Percentiles rank a stretch among this genome's conserved stretches.
phyloP scores from a whole-genome alignment of 768 basidiomycete genomes.

The Lactifluus rugatus region DNA sequence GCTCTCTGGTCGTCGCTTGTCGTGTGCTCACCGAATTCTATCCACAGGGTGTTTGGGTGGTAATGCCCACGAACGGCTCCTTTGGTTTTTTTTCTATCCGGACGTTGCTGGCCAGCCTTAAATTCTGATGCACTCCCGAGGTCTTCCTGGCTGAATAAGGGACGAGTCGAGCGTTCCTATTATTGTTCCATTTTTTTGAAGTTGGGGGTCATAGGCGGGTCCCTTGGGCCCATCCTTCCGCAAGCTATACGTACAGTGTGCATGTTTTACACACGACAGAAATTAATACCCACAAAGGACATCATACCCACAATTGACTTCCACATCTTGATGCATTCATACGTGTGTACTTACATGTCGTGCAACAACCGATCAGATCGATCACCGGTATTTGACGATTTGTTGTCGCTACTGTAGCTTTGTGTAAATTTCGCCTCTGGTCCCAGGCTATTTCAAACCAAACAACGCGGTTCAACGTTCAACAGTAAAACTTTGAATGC shows the following conservation, averaged over 20 bases:
- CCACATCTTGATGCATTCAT: too few species aligned
- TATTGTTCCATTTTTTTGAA: neutral
- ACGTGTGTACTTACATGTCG: too few species aligned
- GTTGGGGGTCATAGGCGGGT: neutral
- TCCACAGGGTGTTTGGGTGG: slow-evolving; percentile 7
- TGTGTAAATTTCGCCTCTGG: too few species aligned
- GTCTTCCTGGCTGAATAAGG: too few species aligned
- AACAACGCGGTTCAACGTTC: too few species aligned
- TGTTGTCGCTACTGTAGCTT: too few species aligned
- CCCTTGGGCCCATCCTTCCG: neutral
- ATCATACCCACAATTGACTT: too few species aligned
- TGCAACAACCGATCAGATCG: too few species aligned
- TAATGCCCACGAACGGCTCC: neutral
- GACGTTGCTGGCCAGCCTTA: neutral
- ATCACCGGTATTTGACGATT: too few species aligned
- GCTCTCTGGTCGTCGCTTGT: neutral
- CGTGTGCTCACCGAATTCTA: neutral
- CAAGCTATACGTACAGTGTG: neutral
- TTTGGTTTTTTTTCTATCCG: neutral
- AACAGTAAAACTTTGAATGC: too few species aligned
- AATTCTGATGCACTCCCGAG: neutral
- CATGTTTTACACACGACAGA: neutral
- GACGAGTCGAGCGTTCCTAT: neutral
- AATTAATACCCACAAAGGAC: neutral
- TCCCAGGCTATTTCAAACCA: too few species aligned